phyloP scores from a whole-genome alignment of 805 yeast genomes.

The Ogataea ganodermae region DNA sequence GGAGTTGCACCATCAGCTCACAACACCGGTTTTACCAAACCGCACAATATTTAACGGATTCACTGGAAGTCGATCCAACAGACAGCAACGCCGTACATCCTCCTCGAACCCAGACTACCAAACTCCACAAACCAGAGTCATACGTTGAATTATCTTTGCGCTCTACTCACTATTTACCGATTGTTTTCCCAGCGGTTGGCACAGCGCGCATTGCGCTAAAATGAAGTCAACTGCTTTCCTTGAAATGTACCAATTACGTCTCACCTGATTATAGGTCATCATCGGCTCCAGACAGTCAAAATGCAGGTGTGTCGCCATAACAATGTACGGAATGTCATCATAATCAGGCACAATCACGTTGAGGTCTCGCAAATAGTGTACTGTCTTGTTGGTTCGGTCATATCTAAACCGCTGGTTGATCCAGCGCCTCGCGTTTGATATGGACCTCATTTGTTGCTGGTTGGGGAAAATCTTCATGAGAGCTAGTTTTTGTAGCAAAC shows the following conservation, averaged over 20 bases:
- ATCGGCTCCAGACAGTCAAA: slow-evolving; percentile 24
- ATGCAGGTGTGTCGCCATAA: slow-evolving; percentile 33
- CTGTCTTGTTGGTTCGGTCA: slow-evolving; percentile 20
- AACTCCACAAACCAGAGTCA: slow-evolving; percentile 25
- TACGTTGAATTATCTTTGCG: too few relatives aligned
- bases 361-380: slow-evolving; percentile 31
- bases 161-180: not conserved
- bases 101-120: slow-evolving; percentile 19
- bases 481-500: slow-evolving; percentile 26
- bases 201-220: slow-evolving; percentile 24
- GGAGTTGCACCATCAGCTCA: slow-evolving; percentile 16
- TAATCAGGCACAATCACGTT: slow-evolving; percentile 34
- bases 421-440: slow-evolving; percentile 36
- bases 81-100: slow-evolving; percentile 16
- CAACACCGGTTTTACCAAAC: slow-evolving; percentile 25
- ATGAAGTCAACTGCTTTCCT: slow-evolving; percentile 31
- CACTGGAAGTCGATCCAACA: slow-evolving; percentile 15
- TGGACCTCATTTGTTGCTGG: slow-evolving; percentile 33
- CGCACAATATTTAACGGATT: slow-evolving; percentile 20
- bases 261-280: slow-evolving; percentile 30
- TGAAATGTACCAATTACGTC: slow-evolving; percentile 34
- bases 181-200: slow-evolving; percentile 9
- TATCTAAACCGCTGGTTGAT: slow-evolving; percentile 34
- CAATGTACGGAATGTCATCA: slow-evolving; percentile 32
- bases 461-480: slow-evolving; percentile 27